These are phyloP conservation scores for Exophiala alcalophila DNA, from an alignment of 2,329 filamentous ascomycete genomes.

Conservation along the genomic window DNA sequence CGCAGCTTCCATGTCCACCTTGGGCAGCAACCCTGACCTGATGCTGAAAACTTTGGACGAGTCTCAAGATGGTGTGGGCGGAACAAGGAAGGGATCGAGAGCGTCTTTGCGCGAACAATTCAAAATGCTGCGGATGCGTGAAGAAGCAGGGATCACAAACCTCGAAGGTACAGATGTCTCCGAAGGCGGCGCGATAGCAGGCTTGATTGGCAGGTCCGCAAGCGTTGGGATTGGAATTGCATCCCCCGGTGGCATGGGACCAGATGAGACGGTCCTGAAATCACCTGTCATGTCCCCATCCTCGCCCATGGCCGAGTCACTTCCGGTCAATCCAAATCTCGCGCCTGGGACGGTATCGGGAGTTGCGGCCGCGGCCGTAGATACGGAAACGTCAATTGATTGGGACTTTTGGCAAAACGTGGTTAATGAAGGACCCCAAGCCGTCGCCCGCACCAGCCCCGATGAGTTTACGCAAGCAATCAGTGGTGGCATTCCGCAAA, in stretches of 20 bases:
- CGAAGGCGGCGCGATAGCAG: constrained; percentile 44
- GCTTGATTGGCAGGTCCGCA: constrained; percentile 41
- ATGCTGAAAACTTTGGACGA: constrained; percentile 75
- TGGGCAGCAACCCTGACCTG: constrained; percentile 78
- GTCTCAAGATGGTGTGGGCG: constrained; percentile 49
- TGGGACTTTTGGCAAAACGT: constrained; percentile 98
- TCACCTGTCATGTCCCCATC: constrained; percentile 33
- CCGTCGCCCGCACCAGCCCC: constrained; percentile 79
- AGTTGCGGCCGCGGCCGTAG: constrained; percentile 65
- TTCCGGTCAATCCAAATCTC: constrained; percentile 65
- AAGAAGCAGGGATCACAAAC: constrained; percentile 61
- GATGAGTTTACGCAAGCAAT: constrained; percentile 90
- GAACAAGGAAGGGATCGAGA: constrained; percentile 49
- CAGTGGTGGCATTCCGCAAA: constrained; percentile 86
- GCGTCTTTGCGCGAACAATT: constrained; percentile 75
- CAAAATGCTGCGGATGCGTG: constrained; percentile 70
- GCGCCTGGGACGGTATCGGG: constrained; percentile 84
- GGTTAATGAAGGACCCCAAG: constrained; percentile 88
- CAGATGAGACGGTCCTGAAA: constrained; percentile 45
- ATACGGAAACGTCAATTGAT: constrained; percentile 72
- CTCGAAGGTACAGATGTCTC: constrained; percentile 49
- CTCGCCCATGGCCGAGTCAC: constrained; percentile 50
- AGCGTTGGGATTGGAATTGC: constrained; percentile 45
- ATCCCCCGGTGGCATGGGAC: constrained; percentile 48
- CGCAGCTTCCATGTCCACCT: constrained; percentile 72